Evolutionary conservation across 148 eudicot species (phyloP), one percentile per base, ranked within the genome.

Genomic region (Rhododendron vialii): DNA sequence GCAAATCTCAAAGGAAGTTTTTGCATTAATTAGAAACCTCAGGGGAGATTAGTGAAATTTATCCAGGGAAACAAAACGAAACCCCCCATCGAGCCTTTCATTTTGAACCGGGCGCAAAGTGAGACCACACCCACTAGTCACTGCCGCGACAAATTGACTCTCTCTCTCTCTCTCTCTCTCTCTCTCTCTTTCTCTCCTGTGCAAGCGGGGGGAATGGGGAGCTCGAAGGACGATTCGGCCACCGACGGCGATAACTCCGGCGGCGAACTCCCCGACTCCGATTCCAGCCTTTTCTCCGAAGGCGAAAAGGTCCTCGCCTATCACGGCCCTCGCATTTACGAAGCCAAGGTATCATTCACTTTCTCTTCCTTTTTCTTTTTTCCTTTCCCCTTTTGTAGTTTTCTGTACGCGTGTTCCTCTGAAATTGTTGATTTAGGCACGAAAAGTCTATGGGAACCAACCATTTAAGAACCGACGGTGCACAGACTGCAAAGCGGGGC

Each of bases 251-350:
- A 94, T 26, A 90, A 95, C 51, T 91, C 95, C 78, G 90, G 89
- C 85, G 96, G 92, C 76, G 91, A 86, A 22, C 88, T 81, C n/a
- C 91, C 94, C 2, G 95, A 89, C 15, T 87, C 93, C 35, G 86
- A 83, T 28, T 83, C 96, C 10, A 74, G 88, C 76, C 82, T 92
- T 53, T 97, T 89, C 89, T 57, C 91, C 82, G 98, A 92, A 86
- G 98, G 95, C 76, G 99, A 97, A 83, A 95, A 93, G 84, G 98
- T 97, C 24, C 98, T 96, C 48, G 99, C 99, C 36, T 96, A 94
- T 86, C 99, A 95, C 67, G 99, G 98, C 67, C 98, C 99, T 85
- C 95, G 97, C 84, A 94, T 96, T 88, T 96, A 95, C 89, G 96
- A 95, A 92, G 98, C 99, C 92, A 96, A 95, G 96, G 99, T 88